Evolutionary conservation across 1,284 basidiomycete genomes (phyloP), one percentile per base, ranked within the genome.

Genomic region (Omphalotus olearius): DNA sequence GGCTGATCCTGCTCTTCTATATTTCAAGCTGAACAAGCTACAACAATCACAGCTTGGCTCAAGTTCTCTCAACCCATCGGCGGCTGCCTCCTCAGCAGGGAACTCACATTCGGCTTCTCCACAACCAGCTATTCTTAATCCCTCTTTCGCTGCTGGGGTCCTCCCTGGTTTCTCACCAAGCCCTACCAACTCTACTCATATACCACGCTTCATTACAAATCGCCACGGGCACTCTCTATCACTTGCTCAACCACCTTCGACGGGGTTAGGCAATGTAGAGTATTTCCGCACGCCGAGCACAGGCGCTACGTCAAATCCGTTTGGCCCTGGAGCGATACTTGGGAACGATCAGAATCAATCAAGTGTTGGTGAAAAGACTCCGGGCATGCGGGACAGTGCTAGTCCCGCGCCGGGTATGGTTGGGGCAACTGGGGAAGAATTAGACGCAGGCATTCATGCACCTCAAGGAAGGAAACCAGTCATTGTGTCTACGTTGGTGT

Each of bases 1-100:
- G 20, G 88, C 88, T 6, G 88, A 91, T 63, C 88, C 89, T 38
- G 83, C 84, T 16, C 68, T 91, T 23, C 71, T 91, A 23, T 75
- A 81, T 59, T 91, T 86, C 70, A 91, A 89, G 64, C 73, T 91
- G 41, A 89, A 89, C 68, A 90, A 88, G 66, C 71, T 91, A 9
- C 87, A 89, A 59, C 82, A 85, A 64, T 78, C 85, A 0, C 87
- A 88, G 60, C 63, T 62, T 10, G 62, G 60, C 37, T 59, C 43
- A 11, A 33, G 9, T 33, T 33, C 30, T 33, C 37, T 39, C 11
- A 38, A 23, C 20, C 35, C 46, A 17, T 47, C 55, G 18, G 38
- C 41, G 17, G 54, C 51, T n/a, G 74, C 72, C 39, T 69, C 69
- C 16, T 78, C 82, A 1, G 67, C 71, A 6, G 62, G 67, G 5